These are phyloP conservation scores for Geranium incanum DNA, from an alignment of 441 rosid genomes.

Conservation along the genomic window DNA sequence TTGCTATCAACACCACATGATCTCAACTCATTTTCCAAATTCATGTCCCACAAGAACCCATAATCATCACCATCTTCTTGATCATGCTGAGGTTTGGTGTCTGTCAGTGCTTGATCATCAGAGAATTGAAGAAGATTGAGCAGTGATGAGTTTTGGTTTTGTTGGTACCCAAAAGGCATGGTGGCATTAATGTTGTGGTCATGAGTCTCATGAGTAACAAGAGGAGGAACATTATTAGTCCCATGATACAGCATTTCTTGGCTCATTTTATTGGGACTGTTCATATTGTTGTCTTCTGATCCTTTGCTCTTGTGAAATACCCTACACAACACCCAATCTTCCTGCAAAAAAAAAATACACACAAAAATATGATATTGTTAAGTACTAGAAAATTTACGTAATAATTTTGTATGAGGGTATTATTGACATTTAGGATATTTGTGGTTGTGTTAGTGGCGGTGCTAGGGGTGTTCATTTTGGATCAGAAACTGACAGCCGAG, in stretches of 20 bases:
- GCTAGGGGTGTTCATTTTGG: too few relatives aligned
- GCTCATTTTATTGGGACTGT: constrained; percentile 14
- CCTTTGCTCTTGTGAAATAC: constrained; percentile 69
- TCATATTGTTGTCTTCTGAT: constrained; percentile 22
- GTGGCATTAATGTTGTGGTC: constrained; percentile 18
- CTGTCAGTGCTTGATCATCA: constrained; percentile 15
- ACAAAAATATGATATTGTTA: not conserved
- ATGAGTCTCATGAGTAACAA: constrained; percentile 19
- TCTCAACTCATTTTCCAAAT: constrained; percentile 34
- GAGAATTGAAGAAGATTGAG: constrained; percentile 43
- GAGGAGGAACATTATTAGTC: constrained; percentile 15
- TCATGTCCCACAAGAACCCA: constrained; percentile 56
- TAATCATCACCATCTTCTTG: constrained; percentile 35
- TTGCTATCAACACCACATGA: not conserved
- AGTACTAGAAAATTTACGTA: too few relatives aligned
- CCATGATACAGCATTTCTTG: constrained; percentile 31
- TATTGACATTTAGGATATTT: too few relatives aligned
- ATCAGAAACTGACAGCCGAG: too few relatives aligned
- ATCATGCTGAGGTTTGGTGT: constrained; percentile 26
- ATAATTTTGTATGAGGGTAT: not conserved
- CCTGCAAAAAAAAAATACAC: constrained; percentile 32
- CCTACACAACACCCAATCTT: constrained; percentile 64
- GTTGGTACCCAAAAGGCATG: constrained; percentile 5
- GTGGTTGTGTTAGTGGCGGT: too few relatives aligned
- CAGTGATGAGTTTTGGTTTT: constrained; percentile 30